Conservation (phyloP, 202 grass and related monocot genomes). For the Panicum virgatum region DNA sequence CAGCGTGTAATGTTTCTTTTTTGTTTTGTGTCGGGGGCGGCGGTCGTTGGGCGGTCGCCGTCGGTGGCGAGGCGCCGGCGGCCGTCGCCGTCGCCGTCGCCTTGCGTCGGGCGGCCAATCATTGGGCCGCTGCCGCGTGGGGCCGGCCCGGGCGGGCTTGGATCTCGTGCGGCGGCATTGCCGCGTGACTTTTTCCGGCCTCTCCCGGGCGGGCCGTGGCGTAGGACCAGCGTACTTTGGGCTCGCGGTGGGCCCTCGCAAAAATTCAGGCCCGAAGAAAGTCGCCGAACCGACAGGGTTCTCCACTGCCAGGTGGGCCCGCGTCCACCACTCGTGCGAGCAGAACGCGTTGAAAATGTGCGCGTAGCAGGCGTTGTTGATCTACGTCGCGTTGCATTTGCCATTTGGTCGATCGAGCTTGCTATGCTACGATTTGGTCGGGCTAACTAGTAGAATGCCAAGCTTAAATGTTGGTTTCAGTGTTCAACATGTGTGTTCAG, state of each 20-base stretch:
- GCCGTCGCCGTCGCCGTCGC: neutral
- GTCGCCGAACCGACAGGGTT: neutral
- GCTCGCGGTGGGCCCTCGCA: neutral
- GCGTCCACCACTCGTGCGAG: neutral
- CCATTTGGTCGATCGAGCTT: neutral
- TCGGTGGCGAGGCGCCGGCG: slow-evolving; percentile 4
- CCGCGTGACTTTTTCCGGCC: neutral
- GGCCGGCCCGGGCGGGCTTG: neutral
- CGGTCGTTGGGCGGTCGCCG: neutral
- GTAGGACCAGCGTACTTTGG: neutral
- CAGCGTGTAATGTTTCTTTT: neutral
- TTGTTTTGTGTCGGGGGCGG: neutral
- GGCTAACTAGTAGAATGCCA: neutral
- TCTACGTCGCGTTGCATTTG: neutral
- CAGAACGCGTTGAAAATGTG: neutral
- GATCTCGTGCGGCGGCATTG: slow-evolving; percentile 21
- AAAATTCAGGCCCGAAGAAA: neutral
- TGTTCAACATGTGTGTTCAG: neutral
- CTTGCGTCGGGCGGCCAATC: neutral
- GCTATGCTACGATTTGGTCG: neutral
- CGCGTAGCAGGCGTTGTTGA: neutral
- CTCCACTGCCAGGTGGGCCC: slow-evolving; percentile 17
- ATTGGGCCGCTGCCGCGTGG: neutral
- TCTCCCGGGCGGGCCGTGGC: neutral
- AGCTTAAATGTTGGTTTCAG: neutral